Evolutionary conservation across 75 land plant species (phyloP).

Genomic region (Cryptomeria japonica): DNA sequence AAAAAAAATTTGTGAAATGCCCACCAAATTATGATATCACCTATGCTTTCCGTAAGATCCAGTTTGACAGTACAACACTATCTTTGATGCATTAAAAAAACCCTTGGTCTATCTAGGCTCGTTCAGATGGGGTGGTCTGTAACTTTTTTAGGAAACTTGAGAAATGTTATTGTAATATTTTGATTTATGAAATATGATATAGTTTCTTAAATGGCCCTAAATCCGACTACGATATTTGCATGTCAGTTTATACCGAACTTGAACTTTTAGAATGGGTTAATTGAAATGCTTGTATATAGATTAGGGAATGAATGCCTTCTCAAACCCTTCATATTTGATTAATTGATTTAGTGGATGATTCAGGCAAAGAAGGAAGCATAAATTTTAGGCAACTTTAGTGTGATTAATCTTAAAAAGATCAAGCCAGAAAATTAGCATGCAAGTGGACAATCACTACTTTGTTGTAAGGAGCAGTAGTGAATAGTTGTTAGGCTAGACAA

Average conservation of each 20-base stretch:
- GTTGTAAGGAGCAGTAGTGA: neutral
- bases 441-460: neutral
- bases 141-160: neutral
- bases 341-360: neutral
- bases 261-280: neutral
- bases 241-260: neutral
- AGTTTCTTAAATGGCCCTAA: neutral
- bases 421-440: neutral
- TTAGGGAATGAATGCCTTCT: no score
- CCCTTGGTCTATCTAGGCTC: neutral
- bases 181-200: neutral
- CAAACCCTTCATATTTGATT: no score
- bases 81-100: no score
- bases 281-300: neutral
- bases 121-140: neutral
- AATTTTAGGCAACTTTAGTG: neutral
- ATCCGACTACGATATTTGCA: neutral
- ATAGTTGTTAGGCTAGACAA: neutral
- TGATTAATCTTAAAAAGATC: neutral
- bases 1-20: neutral
- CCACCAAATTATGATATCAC: neutral
- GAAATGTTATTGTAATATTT: neutral
- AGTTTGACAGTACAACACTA: neutral
- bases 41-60: neutral
- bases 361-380: neutral